Base-by-base conservation (phyloP, 768 basidiomycete genomes). In the Suillus weaverae region DNA sequence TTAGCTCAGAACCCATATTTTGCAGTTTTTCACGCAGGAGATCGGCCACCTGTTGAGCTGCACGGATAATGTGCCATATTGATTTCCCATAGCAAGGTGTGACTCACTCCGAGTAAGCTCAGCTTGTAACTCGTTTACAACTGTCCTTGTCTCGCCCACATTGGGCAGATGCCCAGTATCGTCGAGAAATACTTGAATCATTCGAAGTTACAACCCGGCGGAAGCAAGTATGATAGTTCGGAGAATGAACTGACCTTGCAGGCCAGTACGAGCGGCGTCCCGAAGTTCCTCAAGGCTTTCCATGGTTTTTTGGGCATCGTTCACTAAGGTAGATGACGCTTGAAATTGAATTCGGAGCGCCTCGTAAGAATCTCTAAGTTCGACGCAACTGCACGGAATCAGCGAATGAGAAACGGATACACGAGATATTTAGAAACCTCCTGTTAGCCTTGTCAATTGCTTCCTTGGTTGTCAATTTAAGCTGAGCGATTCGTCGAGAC, bases 41-140 rank as follows among this genome's bases (percentile, higher is more conserved):
- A 59, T 83, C 81, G 35, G 79, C 75, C 44, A 84, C 83, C 71
- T 84, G 81, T 63, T 81, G 77, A n/a, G 81, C 83, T 84, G 43
- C 53, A 61, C 63, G 64, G 65, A 63, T n/a, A 26, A 64, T 43
- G 26, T 57, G 66, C 65, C 50, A 59, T 41, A 39, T 20, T 41
- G 38, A 53, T 44, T 8, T 44, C 11, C 38, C 53, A 30, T 33
- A 53, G 43, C 14, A 39, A 68, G 53, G 30, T 64, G 38, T 10
- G 41, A 46, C 74, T 16, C 69, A 81, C 79, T 74, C 67, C 71
- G 76, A 39, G 61, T 68, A 68, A 79, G 78, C 60, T 81, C 78
- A 32, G 66, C 70, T 54, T 74, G 76, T 16, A 81, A 70, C 43
- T 79, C 80, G 30, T 72, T 66, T 11, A 80, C 67, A 18, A 74